Conservation (phyloP, 345 rosid species). For the Nephelium lappaceum region DNA sequence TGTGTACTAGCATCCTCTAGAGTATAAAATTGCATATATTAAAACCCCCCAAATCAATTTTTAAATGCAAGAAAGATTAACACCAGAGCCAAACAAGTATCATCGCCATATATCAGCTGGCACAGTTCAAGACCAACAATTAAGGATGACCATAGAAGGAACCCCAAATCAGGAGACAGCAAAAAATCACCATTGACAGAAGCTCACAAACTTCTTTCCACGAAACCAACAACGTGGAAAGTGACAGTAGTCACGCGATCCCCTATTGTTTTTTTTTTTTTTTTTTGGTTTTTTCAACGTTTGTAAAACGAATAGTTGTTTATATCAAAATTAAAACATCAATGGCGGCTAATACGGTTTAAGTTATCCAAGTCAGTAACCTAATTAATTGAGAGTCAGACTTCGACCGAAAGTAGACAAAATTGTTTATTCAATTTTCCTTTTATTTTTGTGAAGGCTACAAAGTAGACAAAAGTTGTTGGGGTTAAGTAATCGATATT, state of each 20-base stretch:
- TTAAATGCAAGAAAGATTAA: background rate
- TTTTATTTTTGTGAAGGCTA: background rate
- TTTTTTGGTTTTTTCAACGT: too few species aligned
- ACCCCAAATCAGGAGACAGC: background rate
- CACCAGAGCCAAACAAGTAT: background rate
- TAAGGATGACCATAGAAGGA: background rate
- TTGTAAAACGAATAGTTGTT: too few species aligned
- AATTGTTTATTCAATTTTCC: background rate
- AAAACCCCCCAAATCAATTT: too few species aligned
- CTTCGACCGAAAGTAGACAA: background rate
- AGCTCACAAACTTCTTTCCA: background rate
- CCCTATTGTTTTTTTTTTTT: too few species aligned
- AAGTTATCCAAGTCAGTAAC: slow-evolving; percentile 30
- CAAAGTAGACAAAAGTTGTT: slow-evolving; percentile 44
- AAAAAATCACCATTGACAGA: background rate
- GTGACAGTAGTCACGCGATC: background rate
- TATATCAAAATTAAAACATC: background rate
- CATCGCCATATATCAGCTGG: background rate
- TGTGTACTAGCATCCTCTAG: too few species aligned
- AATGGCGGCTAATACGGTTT: background rate
- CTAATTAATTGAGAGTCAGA: slow-evolving; percentile 30
- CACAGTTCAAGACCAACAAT: background rate
- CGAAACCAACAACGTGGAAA: background rate
- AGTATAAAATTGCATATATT: too few species aligned
- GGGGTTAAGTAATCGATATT: slow-evolving; percentile 70